Base-by-base conservation (phyloP, 148 eudicot species). In the Camellia granthamiana region DNA sequence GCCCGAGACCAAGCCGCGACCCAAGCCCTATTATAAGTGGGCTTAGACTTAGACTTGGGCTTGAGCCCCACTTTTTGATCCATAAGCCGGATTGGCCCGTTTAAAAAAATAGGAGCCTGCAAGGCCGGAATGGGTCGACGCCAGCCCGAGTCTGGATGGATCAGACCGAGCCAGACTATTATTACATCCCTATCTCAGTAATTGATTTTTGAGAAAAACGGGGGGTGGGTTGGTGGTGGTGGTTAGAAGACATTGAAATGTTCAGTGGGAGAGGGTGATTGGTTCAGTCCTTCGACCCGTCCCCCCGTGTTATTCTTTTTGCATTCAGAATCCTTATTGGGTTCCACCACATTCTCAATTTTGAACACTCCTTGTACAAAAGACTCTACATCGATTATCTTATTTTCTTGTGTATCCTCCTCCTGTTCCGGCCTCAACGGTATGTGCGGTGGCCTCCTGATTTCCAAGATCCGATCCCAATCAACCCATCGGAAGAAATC, bases 401-500 rank as follows among this genome's bases (percentile, higher is more conserved):
- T 83, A 52, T 81, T 88, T 67, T 88, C 94, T 2, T 68, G 81
- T 3, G 78, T 75, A 5, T 83, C 92, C 83, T 55, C 89, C 30
- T 66, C 72, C 56, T 30, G 38, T 30, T 86, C 87, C 6, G 83
- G 69, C 67, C 80, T 74, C 15, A 1, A 58, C 14, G 93, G 97
- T 42, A 92, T 88, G 71, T 81, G 90, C 19, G 97, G 98, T n/a
- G 97, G 98, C 82, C 98, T 80, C 55, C 79, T 8, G 61, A 94
- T 59, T 55, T 83, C 81, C 77, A 89, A 43, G 69, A 92, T 85
- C 80, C 79, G 30, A 74, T 84, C 89, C 98, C 97, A 92, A 81
- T 88, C 88, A 11, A 91, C 87, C 75, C 89, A 94, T 3, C 41
- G 78, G 78, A 94, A 92, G 76, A 89, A 94, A 54, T 89, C 89